Percentiles rank a stretch among this genome's conserved stretches.
These are phyloP conservation scores for Aspergillus cristatus DNA, from an alignment of 495 filamentous ascomycete genomes.

Conservation along the genomic window DNA sequence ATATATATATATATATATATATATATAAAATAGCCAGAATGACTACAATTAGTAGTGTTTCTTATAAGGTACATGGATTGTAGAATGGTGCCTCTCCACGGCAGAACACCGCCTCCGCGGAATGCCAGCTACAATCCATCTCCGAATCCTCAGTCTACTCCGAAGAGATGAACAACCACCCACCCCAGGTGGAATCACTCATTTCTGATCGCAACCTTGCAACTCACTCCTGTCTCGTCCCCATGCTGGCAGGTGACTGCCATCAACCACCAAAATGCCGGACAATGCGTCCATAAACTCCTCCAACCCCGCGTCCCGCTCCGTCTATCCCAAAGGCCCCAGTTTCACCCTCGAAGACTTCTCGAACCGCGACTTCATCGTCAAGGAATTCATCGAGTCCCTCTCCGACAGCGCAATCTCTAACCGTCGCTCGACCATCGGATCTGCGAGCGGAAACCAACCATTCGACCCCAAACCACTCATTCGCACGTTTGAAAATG, in stretches of 20 bases:
- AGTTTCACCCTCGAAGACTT: conserved; percentile 83
- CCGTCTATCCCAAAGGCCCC: conserved; percentile 68
- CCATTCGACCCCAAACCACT: conserved; percentile 96
- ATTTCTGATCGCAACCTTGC: neutral
- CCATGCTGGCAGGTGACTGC: conserved; percentile 2
- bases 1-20: too few relatives aligned
- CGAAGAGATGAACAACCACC: too few relatives aligned
- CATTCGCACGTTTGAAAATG: conserved; percentile 89
- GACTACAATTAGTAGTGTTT: too few relatives aligned
- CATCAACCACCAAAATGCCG: conserved; percentile 20
- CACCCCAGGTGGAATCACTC: neutral
- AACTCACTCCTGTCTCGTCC: neutral
- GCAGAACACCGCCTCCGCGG: too few relatives aligned
- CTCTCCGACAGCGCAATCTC: conserved; percentile 80
- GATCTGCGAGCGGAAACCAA: conserved; percentile 43
- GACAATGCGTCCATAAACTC: conserved; percentile 32
- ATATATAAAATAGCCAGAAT: too few relatives aligned
- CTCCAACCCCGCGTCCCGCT: conserved; percentile 35
- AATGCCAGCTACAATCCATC: too few relatives aligned
- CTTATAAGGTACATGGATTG: too few relatives aligned
- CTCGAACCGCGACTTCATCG: conserved; percentile 82
- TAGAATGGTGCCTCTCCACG: too few relatives aligned
- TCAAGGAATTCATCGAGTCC: conserved; percentile 91
- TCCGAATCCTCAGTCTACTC: too few relatives aligned
- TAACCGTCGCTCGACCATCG: conserved; percentile 56